Base-by-base conservation (phyloP, 768 basidiomycete species). In the Cystobasidium onofrii region DNA sequence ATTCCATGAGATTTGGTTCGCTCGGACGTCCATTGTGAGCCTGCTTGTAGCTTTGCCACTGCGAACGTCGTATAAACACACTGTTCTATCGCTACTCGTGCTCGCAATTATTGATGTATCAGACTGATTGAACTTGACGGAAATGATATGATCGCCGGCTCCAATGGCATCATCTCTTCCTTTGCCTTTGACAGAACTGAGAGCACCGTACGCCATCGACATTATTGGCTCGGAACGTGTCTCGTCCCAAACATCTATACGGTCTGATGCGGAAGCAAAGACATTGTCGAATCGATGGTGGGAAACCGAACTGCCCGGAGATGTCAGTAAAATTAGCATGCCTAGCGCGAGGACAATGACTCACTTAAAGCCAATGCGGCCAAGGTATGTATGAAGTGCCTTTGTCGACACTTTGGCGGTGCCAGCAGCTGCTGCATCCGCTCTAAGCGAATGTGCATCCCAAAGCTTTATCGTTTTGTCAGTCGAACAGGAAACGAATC, bases 221-320 rank as follows among this genome's bases (percentile, higher is more conserved):
- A 71, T 71, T 3, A 50, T 43, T 1, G 74, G 73, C 27, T 66
- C 64, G 12, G 74, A 61, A 90, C 92, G 92, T 43, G 89, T 94
- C 81, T 97, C 92, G 77, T 99, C 96, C 96, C 96, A 99, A 76
- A 99, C 85, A 80, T 98, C 95, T 7, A 99, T 93, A 61, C 86
- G 85, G 77, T 89, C 91, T 0, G 92, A 95, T 1, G 92, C 93
- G 0, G 95, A 94, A 0, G 93, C 95, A 77, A 99, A 99, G 2
- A 92, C 81, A n/a, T 89, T 84, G 73, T 94, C 90, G 41, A 87
- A 86, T 57, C 89, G 86, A 80, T 98, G 96, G 79, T 97, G 96
- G 78, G 97, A 92, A 81, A 99, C 90, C 54, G 90, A 89, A 79
- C 93, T 95, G 78, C 7, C 39, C 43, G 27, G 36, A 10, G 15